A percentile compares a stretch with the other conserved stretches of the same genome.
phyloP scores from a whole-genome alignment of 305 asterid genomes.

The Salvia sclarea region DNA sequence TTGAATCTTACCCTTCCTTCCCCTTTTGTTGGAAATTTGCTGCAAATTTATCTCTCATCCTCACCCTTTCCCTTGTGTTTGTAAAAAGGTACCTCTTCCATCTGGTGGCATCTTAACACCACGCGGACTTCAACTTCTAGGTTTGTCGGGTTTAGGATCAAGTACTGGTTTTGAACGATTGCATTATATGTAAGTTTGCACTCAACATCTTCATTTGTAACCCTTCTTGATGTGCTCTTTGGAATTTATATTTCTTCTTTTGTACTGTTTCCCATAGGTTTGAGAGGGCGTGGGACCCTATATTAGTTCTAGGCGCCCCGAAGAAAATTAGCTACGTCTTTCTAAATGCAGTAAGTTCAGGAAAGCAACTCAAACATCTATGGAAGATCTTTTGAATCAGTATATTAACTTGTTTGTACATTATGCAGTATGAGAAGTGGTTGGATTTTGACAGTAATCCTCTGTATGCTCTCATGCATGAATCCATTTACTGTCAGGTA shows the following conservation, averaged over 20 bases:
- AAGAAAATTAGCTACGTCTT: constrained; percentile 77
- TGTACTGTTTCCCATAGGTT: constrained; percentile 47
- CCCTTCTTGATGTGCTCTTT: constrained; percentile 12
- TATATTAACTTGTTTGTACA: constrained; percentile 25
- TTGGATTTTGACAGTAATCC: constrained; percentile 78
- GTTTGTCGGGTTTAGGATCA: constrained; percentile 81
- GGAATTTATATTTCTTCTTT: constrained; percentile 11
- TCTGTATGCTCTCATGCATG: constrained; percentile 83
- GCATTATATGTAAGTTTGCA: constrained; percentile 71
- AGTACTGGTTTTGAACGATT: constrained; percentile 88
- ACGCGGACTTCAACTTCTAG: constrained; percentile 79
- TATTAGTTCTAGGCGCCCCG: constrained; percentile 70
- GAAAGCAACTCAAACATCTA: constrained; percentile 11
- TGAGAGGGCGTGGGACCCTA: constrained; percentile 93
- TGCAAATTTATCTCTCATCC: constrained; percentile 2
- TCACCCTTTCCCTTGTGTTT: constrained; percentile 21
- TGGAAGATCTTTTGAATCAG: constrained; percentile 2
- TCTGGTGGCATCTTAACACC: constrained; percentile 91
- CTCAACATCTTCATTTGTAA: constrained; percentile 15
- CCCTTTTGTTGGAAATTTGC: background rate
- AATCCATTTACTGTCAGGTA: constrained; percentile 94
- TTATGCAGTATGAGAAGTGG: constrained; percentile 85
- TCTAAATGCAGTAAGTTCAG: constrained; percentile 69
- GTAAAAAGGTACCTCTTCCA: constrained; percentile 69
- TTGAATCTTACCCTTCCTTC: background rate